Evolutionary conservation across 495 filamentous ascomycete genomes (phyloP).

Genomic region (Penicillium mononematosum): DNA sequence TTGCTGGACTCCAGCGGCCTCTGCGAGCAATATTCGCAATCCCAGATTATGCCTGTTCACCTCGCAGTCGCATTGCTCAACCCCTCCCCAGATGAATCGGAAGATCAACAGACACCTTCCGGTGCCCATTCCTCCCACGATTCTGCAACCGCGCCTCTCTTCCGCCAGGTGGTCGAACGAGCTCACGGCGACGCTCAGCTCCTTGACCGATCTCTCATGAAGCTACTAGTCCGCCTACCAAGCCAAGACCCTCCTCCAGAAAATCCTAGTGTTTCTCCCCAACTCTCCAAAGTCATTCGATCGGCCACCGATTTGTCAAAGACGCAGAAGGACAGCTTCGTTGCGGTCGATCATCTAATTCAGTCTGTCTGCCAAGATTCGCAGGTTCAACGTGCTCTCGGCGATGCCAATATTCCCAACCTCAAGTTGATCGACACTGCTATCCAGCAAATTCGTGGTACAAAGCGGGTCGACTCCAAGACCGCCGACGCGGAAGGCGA

Average conservation of each 20-base stretch:
- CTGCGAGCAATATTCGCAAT: slow-evolving; percentile 83
- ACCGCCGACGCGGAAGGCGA: slow-evolving; percentile 89
- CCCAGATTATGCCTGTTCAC: slow-evolving; percentile 85
- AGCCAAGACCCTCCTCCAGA: slow-evolving; percentile 95
- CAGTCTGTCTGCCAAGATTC: slow-evolving; percentile 75
- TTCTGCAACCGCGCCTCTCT: slow-evolving; percentile 62
- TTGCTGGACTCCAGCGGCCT: slow-evolving; percentile 80
- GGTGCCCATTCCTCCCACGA: slow-evolving; percentile 58
- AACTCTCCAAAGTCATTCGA: slow-evolving; percentile 76
- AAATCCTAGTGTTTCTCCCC: slow-evolving; percentile 71
- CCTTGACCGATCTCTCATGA: slow-evolving; percentile 86
- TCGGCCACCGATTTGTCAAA: slow-evolving; percentile 87
- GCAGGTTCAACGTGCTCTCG: slow-evolving; percentile 66
- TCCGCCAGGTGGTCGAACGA: slow-evolving; percentile 90
- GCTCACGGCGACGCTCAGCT: slow-evolving; percentile 89
- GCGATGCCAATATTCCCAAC: slow-evolving; percentile 89
- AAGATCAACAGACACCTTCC: slow-evolving; percentile 62
- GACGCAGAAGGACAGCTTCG: slow-evolving; percentile 91
- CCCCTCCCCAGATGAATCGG: slow-evolving; percentile 71
- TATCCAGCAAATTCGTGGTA: slow-evolving; percentile 85
- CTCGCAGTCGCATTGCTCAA: slow-evolving; percentile 86
- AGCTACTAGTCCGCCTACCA: slow-evolving; percentile 81
- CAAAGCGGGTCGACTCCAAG: slow-evolving; percentile 87
- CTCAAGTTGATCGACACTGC: slow-evolving; percentile 84
- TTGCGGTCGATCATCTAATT: slow-evolving; percentile 93